Percentiles rank a stretch among this genome's conserved stretches.
These are phyloP conservation scores for Coffea humblotiana DNA, from an alignment of 305 asterid genomes.

Conservation along the genomic window DNA sequence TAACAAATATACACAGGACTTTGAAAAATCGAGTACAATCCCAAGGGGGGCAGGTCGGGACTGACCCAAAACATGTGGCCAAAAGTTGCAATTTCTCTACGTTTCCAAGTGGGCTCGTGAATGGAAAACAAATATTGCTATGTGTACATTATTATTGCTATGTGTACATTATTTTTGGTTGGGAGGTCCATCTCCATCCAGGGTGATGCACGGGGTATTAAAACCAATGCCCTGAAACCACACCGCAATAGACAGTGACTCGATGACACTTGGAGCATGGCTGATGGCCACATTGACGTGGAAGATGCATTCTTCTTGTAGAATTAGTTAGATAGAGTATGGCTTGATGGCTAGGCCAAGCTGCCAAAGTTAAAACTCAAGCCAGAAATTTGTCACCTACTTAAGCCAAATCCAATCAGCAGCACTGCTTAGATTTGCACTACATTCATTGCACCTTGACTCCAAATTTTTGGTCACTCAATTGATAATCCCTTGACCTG, in stretches of 20 bases:
- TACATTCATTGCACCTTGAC: neutral
- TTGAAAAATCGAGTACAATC: too few relatives aligned
- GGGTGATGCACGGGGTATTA: neutral
- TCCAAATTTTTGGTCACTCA: neutral
- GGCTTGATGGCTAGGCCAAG: too few relatives aligned
- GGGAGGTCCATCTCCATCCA: neutral
- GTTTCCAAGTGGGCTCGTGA: neutral
- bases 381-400: neutral
- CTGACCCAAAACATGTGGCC: neutral
- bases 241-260: neutral
- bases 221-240: neutral
- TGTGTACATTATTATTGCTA: too few relatives aligned
- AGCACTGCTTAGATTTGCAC: too few relatives aligned
- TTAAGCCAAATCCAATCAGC: neutral
- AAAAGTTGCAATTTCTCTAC: neutral
- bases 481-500: too few relatives aligned
- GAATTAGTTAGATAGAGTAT: too few relatives aligned
- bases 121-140: neutral
- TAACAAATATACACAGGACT: neutral
- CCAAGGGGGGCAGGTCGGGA: neutral
- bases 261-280: conserved; percentile 7
- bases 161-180: too few relatives aligned
- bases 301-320: neutral
- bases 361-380: neutral
- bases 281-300: neutral